A percentile compares a stretch with the other conserved stretches of the same genome.
Evolutionary conservation across 257 asterid species (phyloP).

Genomic region (Solanum rostratum): DNA sequence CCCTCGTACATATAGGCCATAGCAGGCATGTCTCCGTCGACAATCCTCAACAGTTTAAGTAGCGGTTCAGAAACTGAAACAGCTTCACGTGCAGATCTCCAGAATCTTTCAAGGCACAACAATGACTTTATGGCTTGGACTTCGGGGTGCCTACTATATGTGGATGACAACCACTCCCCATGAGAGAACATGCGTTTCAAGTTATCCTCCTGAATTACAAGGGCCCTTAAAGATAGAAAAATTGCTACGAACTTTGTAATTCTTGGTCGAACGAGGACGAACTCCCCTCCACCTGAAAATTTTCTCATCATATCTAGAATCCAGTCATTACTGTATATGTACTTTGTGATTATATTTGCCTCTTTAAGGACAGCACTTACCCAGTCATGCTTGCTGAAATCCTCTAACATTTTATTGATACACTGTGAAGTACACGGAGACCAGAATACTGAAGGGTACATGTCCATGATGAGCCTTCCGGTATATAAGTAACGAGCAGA

Average conservation of each 20-base stretch:
- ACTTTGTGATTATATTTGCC: slow-evolving; percentile 15
- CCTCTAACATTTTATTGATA: slow-evolving; percentile 25
- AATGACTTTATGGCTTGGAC: slow-evolving; percentile 19
- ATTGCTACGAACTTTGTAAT: slow-evolving; percentile 7
- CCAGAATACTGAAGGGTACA: slow-evolving; percentile 30
- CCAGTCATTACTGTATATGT: slow-evolving; percentile 20
- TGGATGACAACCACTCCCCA: slow-evolving; percentile 22
- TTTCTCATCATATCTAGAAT: slow-evolving; percentile 16
- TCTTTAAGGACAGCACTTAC: slow-evolving; percentile 30
- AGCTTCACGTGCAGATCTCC: slow-evolving; percentile 31
- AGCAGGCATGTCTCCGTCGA: slow-evolving; percentile 38
- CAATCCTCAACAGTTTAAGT: slow-evolving; percentile 23
- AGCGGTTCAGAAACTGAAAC: slow-evolving; percentile 24
- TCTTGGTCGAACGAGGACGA: slow-evolving; percentile 18
- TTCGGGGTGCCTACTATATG: slow-evolving; percentile 7
- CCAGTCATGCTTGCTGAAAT: slow-evolving; percentile 30
- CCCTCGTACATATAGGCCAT: slow-evolving; percentile 34
- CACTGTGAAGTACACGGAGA: slow-evolving; percentile 39
- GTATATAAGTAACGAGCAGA: slow-evolving; percentile 11
- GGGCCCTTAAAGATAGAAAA: slow-evolving; percentile 22
- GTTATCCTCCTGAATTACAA: slow-evolving; percentile 23
- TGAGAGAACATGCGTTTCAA: slow-evolving; percentile 27
- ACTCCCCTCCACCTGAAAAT: slow-evolving; percentile 20
- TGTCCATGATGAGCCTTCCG: slow-evolving; percentile 34
- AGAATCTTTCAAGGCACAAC: slow-evolving; percentile 16